phyloP scores from a whole-genome alignment of 2,329 filamentous ascomycete species.

The Magnaporthales sp. region DNA sequence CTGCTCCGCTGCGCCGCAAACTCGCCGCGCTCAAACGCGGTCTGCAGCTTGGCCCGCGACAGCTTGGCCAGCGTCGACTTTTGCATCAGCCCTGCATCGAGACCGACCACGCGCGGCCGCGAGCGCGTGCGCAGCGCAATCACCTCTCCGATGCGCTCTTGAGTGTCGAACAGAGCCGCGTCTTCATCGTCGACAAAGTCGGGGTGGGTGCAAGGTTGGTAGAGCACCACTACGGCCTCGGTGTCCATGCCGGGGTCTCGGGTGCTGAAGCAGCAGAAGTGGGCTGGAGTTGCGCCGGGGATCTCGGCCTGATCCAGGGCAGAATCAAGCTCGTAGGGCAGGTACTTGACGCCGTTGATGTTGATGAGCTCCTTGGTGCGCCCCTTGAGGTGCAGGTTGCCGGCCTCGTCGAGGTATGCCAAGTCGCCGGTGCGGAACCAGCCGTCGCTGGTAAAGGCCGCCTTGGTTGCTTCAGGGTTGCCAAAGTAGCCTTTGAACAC shows the following conservation, averaged over 20 bases:
- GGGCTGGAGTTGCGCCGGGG: conserved; percentile 11
- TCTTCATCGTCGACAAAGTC: conserved; percentile 16
- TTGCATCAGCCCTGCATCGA: conserved; percentile 16
- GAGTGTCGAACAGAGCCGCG: conserved; percentile 15
- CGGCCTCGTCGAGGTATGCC: conserved; percentile 69
- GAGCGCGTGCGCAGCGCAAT: conserved; percentile 13
- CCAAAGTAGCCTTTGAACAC: conserved; percentile 75
- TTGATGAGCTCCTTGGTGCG: conserved; percentile 52
- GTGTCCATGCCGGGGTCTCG: conserved; percentile 15
- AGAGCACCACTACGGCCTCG: conserved; percentile 30
- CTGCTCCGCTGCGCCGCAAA: conserved; percentile 13
- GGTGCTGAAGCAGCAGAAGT: conserved; percentile 8
- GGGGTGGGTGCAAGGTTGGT: conserved; percentile 17
- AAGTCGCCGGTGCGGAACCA: conserved; percentile 99
- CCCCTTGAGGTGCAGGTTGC: conserved; percentile 46
- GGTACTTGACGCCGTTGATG: conserved; percentile 96
- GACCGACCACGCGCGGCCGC: conserved; percentile 18
- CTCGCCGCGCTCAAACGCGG: conserved; percentile 22
- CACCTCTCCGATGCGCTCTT: conserved; percentile 13
- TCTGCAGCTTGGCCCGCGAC: conserved; percentile 25
- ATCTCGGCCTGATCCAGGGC: conserved; percentile 25
- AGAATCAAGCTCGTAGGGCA: conserved; percentile 36
- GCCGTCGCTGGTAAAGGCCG: conserved; percentile 69
- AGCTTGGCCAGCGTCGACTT: conserved; percentile 32
- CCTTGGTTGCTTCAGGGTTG: conserved; percentile 78